These are phyloP conservation scores for Parietaria judaica DNA, from an alignment of 306 rosid genomes.

Conservation along the genomic window DNA sequence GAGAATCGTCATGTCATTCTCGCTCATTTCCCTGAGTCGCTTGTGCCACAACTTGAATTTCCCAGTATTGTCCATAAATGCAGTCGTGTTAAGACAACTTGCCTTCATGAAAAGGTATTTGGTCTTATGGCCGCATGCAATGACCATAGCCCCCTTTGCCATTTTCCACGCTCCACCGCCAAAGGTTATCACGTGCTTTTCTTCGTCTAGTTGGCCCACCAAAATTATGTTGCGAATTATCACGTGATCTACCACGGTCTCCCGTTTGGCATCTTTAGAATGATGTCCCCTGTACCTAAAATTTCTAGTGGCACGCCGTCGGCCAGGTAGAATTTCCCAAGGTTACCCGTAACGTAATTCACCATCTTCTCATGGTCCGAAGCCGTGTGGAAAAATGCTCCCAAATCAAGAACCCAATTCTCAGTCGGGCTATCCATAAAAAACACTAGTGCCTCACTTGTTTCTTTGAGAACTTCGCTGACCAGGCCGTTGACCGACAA, in stretches of 20 bases:
- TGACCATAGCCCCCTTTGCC: background rate
- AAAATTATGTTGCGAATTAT: background rate
- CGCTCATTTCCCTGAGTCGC: slow-evolving; percentile 5
- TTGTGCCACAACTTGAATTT: background rate
- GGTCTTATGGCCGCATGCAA: slow-evolving; percentile 4
- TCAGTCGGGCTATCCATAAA: background rate
- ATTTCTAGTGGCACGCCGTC: background rate
- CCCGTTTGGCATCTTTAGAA: background rate
- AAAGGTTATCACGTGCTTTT: background rate
- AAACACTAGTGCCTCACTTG: background rate
- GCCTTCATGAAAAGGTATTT: background rate
- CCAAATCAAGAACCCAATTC: too few relatives aligned
- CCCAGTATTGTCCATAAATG: background rate
- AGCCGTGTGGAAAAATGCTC: too few relatives aligned
- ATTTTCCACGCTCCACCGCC: background rate
- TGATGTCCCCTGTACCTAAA: background rate
- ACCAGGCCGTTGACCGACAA: background rate
- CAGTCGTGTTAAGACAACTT: background rate
- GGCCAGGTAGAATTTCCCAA: background rate
- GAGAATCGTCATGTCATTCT: background rate
- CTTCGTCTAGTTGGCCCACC: background rate
- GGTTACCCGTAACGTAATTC: background rate
- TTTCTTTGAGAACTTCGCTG: background rate
- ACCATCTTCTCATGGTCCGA: too few relatives aligned
- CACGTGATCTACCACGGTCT: background rate